Conservation (phyloP, 75 land plant species). For the Sequoia sempervirens region DNA sequence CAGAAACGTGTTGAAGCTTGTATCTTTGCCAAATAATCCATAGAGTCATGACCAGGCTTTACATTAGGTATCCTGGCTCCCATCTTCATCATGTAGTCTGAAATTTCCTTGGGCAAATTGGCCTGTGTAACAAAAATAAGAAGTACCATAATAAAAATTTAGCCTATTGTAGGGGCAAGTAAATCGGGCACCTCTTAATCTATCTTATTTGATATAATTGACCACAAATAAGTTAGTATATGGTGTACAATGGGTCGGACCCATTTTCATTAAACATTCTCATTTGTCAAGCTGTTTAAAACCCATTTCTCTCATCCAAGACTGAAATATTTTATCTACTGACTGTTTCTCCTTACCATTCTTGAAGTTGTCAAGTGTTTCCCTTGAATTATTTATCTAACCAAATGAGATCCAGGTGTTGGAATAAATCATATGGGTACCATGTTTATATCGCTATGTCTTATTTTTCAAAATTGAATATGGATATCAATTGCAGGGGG, state of each 20-base stretch:
- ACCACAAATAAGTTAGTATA: not conserved
- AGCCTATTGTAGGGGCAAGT: not conserved
- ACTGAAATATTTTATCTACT: not conserved
- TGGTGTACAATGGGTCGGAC: not conserved
- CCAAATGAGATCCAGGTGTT: not conserved
- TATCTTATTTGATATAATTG: not conserved
- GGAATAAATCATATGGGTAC: not conserved
- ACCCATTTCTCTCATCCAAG: not conserved
- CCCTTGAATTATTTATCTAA: not conserved
- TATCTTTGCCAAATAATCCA: conserved; percentile 82
- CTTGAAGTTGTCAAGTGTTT: not conserved
- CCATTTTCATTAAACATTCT: not conserved
- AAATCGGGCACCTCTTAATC: not conserved
- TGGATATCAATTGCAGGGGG: not conserved
- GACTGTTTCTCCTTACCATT: not conserved
- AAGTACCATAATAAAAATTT: not conserved
- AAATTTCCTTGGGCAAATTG: conserved; percentile 86
- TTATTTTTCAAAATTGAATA: not conserved
- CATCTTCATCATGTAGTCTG: conserved; percentile 93
- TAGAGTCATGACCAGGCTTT: conserved; percentile 86
- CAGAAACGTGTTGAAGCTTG: conserved; percentile 96
- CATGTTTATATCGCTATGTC: not conserved
- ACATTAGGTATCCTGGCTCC: conserved; percentile 90
- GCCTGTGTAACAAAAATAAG: conserved; percentile 40
- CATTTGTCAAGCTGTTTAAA: not conserved